A percentile compares a stretch with the other conserved stretches of the same genome.
phyloP scores from a whole-genome alignment of 805 yeast species.

The Cyberlindnera euphorbiae region DNA sequence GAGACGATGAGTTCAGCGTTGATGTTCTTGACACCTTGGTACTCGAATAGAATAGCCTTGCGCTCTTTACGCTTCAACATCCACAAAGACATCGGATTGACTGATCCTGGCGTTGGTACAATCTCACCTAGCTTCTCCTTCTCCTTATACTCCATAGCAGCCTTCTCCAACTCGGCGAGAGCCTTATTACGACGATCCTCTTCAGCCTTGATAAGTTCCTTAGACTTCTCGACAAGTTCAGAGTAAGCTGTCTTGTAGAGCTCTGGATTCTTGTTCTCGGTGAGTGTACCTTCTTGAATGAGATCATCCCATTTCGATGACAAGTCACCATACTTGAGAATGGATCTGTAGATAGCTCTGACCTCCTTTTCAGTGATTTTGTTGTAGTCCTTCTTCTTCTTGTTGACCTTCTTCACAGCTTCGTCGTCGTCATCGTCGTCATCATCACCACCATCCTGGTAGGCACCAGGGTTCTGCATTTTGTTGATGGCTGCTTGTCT shows the following conservation, averaged over 20 bases:
- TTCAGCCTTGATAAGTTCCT: conserved; percentile 56
- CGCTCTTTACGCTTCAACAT: conserved; percentile 73
- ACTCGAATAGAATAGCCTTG: conserved; percentile 86
- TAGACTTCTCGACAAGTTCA: conserved; percentile 64
- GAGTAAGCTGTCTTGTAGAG: conserved; percentile 68
- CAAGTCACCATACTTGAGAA: conserved; percentile 78
- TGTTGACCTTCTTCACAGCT: conserved; percentile 27
- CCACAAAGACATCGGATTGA: conserved; percentile 49
- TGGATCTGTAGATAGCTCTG: conserved; percentile 78
- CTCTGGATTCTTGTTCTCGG: conserved; percentile 79
- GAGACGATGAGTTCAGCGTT: conserved; percentile 85
- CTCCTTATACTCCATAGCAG: conserved; percentile 52
- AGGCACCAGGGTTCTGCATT: conserved; percentile 44
- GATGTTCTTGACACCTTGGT: conserved; percentile 78
- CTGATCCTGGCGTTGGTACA: conserved; percentile 22
- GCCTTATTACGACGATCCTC: conserved; percentile 55
- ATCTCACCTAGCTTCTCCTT: conserved; percentile 34
- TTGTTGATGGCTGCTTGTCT: conserved; percentile 70
- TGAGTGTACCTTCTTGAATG: conserved; percentile 83
- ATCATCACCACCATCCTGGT: conserved; percentile 35
- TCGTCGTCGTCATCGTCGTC: conserved; percentile 36
- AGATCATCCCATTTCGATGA: conserved; percentile 74
- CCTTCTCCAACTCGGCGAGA: conserved; percentile 53
- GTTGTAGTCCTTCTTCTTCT: conserved; percentile 37
- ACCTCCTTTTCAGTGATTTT: conserved; percentile 80